Evolutionary conservation across 305 asterid genomes (phyloP).

Genomic region (Rubia tinctorum): DNA sequence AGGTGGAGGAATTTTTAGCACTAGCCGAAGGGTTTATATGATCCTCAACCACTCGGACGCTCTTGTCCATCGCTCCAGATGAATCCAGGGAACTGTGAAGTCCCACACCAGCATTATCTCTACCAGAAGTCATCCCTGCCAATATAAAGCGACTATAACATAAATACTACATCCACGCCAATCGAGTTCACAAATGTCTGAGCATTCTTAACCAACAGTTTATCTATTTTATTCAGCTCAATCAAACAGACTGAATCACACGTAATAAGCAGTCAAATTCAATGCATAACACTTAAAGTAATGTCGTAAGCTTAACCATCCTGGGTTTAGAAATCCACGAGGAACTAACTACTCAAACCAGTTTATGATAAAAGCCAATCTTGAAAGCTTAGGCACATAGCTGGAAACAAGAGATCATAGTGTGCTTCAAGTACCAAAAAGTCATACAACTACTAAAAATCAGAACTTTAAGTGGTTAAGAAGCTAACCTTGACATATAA

Average conservation of each 20-base stretch:
- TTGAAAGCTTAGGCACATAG: background rate
- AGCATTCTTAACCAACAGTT: too few species aligned
- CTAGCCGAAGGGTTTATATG: conserved; percentile 20
- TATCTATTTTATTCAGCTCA: too few species aligned
- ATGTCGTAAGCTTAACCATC: background rate
- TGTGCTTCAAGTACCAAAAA: too few species aligned
- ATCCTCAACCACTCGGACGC: conserved; percentile 21
- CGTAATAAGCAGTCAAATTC: background rate
- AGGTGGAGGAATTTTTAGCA: conserved; percentile 22
- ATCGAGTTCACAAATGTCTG: background rate
- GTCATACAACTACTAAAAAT: background rate
- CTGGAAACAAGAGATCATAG: background rate
- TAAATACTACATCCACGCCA: background rate
- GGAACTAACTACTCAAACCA: background rate
- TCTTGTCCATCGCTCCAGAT: conserved; percentile 17
- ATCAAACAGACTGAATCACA: background rate
- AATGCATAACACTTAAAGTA: background rate
- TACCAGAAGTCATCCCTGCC: conserved; percentile 35
- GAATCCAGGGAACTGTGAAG: conserved; percentile 27
- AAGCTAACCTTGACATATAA: conserved; percentile 63
- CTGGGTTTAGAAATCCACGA: background rate
- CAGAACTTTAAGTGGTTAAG: conserved; percentile 3
- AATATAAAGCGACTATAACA: conserved; percentile 7
- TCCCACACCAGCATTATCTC: conserved; percentile 28
- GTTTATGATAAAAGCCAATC: background rate